Evolutionary conservation across 192 early-diverging fungal genomes (phyloP).

Genomic region (Chytriomyces confervae): DNA sequence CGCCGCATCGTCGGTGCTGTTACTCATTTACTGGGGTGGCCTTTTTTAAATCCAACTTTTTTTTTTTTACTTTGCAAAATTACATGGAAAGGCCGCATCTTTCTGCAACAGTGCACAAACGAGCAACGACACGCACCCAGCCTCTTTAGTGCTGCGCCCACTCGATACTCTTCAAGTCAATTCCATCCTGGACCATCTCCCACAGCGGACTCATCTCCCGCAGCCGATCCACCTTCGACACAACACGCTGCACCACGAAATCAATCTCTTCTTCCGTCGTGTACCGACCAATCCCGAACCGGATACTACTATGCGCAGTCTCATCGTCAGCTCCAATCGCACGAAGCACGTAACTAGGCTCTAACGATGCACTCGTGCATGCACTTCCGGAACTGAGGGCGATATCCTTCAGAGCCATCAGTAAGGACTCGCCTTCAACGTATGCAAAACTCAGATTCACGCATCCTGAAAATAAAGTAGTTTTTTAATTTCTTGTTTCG

Average conservation of each 20-base stretch:
- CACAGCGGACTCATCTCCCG: slow-evolving; percentile 97
- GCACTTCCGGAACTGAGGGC: slow-evolving; percentile 94
- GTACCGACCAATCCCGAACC: slow-evolving; percentile 96
- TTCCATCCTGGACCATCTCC: slow-evolving; percentile 97
- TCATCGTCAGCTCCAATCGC: slow-evolving; percentile 97
- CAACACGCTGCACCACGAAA: slow-evolving; percentile 81
- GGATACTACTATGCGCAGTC: slow-evolving; percentile 92
- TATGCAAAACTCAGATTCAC: slow-evolving; percentile 97
- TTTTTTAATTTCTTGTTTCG: slow-evolving; percentile 10
- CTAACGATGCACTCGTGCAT: slow-evolving; percentile 94
- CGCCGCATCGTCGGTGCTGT: not conserved
- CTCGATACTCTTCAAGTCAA: slow-evolving; percentile 89
- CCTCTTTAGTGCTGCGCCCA: slow-evolving; percentile 82
- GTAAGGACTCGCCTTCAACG: slow-evolving; percentile 95
- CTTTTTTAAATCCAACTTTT: no score
- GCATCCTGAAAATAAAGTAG: slow-evolving; percentile 63
- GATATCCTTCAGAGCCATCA: slow-evolving; percentile 98
- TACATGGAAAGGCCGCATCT: no score
- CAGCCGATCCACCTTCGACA: slow-evolving; percentile 80
- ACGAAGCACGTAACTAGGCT: slow-evolving; percentile 95
- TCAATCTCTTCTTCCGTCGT: slow-evolving; percentile 96
- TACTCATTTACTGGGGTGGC: not conserved
- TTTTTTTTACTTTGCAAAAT: no score
- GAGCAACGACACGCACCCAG: no score
- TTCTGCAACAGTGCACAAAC: no score